Base-by-base conservation (phyloP, 176 grass and related monocot genomes). In the Cymbopogon citratus region DNA sequence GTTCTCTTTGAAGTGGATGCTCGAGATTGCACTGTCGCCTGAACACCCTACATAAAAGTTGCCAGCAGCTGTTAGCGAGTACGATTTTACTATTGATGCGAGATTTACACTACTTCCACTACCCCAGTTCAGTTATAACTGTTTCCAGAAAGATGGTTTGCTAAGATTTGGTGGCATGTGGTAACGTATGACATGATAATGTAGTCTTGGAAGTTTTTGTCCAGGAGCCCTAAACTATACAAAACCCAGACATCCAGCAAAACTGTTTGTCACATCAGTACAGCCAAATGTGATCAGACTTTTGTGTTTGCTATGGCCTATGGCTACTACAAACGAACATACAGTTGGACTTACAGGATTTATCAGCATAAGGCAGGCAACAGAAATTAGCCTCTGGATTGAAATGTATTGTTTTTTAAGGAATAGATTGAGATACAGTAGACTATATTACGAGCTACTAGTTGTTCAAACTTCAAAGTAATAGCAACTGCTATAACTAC, bases 11-110 rank as follows among this genome's bases (percentile, higher is more conserved):
- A 34, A 43, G 64, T 18, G 73, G 77, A 63, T 79, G 52, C 80
- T 49, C 52, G 71, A 86, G 89, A 75, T 87, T 87, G 69, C 64
- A 19, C 29, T 85, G 74, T 77, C 14, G 63, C 74, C 69, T 89
- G 80, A 66, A 86, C 81, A 66, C 80, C 86, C 87, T 81, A 77
- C 80, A 89, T 34, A 79, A 79, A 85, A n/a, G 68, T 79, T 82
- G 27, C 54, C 44, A 19, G 40, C 33, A 31, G 77, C 79, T 19
- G 24, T 68, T 74, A 80, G 70, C 8, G 63, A 25, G 12, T 21
- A 13, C 36, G 64, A 29, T 81, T 73, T 66, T 77, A 78, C 6
- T 81, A 52, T 61, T 76, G 12, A 64, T 27, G 21, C n/a, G 25
- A 56, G 33, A 69, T 54, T 36, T 57, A 41, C 66, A 78, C 12